phyloP scores from a whole-genome alignment of 257 asterid species.

The Jasminum sambac region DNA sequence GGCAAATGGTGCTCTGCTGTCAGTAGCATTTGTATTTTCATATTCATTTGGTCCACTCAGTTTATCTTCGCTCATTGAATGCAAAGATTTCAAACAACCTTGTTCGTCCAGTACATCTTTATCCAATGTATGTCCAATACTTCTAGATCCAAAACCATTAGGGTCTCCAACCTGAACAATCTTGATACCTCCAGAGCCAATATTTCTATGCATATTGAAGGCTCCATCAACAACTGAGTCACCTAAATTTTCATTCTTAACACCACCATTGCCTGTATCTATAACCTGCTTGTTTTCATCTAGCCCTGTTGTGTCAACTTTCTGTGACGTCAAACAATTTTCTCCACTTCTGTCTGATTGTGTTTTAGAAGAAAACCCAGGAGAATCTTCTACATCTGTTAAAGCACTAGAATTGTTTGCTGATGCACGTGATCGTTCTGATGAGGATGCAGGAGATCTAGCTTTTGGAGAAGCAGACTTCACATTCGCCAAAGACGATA shows the following conservation, averaged over 20 bases:
- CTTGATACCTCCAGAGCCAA: constrained; percentile 21
- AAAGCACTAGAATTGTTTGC: constrained; percentile 19
- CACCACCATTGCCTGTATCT: constrained; percentile 19
- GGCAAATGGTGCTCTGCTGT: constrained; percentile 45
- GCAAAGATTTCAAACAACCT: constrained; percentile 22
- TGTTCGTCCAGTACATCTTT: constrained; percentile 23
- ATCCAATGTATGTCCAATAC: constrained; percentile 17
- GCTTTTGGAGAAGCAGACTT: constrained; percentile 36
- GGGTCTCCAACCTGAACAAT: constrained; percentile 27
- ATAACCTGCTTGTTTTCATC: constrained; percentile 35
- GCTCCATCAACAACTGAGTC: constrained; percentile 20
- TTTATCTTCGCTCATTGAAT: constrained; percentile 24
- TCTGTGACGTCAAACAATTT: constrained; percentile 29
- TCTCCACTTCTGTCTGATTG: constrained; percentile 29
- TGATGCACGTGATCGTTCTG: constrained; percentile 33
- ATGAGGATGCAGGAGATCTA: constrained; percentile 28
- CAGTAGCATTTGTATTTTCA: constrained; percentile 21
- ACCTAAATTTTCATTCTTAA: constrained; percentile 19
- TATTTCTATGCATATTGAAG: constrained; percentile 13
- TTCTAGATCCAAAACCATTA: constrained; percentile 21
- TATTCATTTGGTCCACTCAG: constrained; percentile 17
- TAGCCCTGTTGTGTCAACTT: constrained; percentile 29
- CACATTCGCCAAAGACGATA: constrained; percentile 26
- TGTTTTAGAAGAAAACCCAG: constrained; percentile 38
- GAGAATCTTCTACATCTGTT: constrained; percentile 27